Conservation (phyloP, 1,284 basidiomycete genomes). For the Cerioporus squamosus region DNA sequence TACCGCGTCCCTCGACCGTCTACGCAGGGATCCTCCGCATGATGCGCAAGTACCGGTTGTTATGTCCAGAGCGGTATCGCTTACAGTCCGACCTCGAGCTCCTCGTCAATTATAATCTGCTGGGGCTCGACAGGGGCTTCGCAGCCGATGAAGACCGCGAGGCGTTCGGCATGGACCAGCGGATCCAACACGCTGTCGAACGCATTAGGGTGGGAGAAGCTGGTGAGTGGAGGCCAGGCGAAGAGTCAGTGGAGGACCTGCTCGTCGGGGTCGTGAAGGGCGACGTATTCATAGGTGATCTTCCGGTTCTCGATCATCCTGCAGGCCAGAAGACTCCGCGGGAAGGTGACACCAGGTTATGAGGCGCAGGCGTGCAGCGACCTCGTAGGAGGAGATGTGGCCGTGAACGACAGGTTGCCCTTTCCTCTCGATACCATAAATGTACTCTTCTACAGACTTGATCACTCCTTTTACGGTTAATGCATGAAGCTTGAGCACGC, state of each 20-base stretch:
- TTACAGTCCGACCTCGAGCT: constrained; percentile 34
- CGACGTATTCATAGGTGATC: background rate
- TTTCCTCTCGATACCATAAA: no score
- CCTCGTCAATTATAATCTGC: constrained; percentile 34
- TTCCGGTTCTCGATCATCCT: background rate
- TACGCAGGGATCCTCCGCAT: constrained; percentile 33
- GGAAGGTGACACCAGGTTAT: background rate
- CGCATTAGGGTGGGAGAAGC: constrained; percentile 23
- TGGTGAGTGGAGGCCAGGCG: constrained; percentile 29
- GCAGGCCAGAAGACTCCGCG: background rate
- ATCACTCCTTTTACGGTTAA: no score
- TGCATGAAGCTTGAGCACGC: no score
- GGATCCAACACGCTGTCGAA: constrained; percentile 23
- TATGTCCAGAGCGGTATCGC: constrained; percentile 18
- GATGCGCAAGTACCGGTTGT: constrained; percentile 30
- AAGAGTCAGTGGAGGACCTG: constrained; percentile 33
- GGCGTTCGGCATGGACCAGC: constrained; percentile 20
- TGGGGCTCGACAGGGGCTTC: constrained; percentile 19
- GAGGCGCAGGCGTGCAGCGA: no score
- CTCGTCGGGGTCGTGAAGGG: constrained; percentile 24
- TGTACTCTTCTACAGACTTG: no score
- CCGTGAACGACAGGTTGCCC: no score
- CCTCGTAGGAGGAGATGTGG: no score
- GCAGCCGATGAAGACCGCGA: constrained; percentile 9
- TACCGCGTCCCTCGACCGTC: constrained; percentile 30